phyloP scores from a whole-genome alignment of 176 grass and related monocot genomes.

The Bothriochloa decipiens region DNA sequence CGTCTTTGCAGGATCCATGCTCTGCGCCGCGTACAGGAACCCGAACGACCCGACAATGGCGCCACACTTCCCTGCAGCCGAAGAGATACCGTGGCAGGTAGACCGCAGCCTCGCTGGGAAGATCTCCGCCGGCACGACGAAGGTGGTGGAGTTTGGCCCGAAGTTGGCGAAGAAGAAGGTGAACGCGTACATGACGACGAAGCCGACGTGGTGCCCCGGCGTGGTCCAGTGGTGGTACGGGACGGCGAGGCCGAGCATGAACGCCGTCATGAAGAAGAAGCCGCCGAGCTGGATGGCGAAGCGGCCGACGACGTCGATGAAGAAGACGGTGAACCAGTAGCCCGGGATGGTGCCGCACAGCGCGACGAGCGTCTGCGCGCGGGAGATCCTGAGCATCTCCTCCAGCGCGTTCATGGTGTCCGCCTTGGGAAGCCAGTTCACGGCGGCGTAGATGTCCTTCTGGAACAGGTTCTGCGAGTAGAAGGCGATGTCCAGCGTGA shows the following conservation, averaged over 20 bases:
- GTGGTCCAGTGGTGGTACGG: slow-evolving; percentile 58
- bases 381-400: slow-evolving; percentile 48
- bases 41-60: too few relatives aligned
- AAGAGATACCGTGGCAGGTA: too few relatives aligned
- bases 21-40: too few relatives aligned
- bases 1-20: too few relatives aligned
- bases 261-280: slow-evolving; percentile 64
- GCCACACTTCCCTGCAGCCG: too few relatives aligned
- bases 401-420: slow-evolving; percentile 50
- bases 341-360: slow-evolving; percentile 54
- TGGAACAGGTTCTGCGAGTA: slow-evolving; percentile 81
- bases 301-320: slow-evolving; percentile 55
- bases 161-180: slow-evolving; percentile 82
- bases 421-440: slow-evolving; percentile 38
- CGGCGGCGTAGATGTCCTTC: slow-evolving; percentile 62
- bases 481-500: slow-evolving; percentile 68
- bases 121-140: slow-evolving; percentile 54
- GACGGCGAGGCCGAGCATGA: slow-evolving; percentile 63
- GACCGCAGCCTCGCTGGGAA: slow-evolving; percentile 64
- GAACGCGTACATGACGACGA: slow-evolving; percentile 51
- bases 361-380: slow-evolving; percentile 43
- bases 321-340: slow-evolving; percentile 63
- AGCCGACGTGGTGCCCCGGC: slow-evolving; percentile 37
- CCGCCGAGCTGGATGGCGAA: slow-evolving; percentile 58
- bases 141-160: slow-evolving; percentile 66